Evolutionary conservation across 1,284 basidiomycete genomes (phyloP).

Genomic region (Boletellus dicymbophilus): DNA sequence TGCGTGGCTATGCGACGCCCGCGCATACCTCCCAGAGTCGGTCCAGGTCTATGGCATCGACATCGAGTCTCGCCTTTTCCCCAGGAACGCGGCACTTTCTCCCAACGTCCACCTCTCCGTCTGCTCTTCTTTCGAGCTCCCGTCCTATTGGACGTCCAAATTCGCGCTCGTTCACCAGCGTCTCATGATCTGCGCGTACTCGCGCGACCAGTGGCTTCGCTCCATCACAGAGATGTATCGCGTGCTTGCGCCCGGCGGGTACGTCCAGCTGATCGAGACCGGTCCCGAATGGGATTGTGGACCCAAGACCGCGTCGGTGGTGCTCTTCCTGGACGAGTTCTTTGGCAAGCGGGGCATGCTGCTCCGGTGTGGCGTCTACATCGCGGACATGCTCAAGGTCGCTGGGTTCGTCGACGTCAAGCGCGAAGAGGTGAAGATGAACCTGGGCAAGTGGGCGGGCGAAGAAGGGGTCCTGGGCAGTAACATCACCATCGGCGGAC

Average conservation of each 20-base stretch:
- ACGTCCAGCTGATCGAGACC: conserved; percentile 31
- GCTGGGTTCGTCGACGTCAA: conserved; percentile 22
- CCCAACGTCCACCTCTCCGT: conserved; percentile 18
- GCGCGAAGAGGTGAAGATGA: conserved; percentile 13
- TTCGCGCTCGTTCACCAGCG: conserved; percentile 31
- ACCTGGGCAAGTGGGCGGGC: conserved; percentile 22
- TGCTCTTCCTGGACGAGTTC: conserved; percentile 20
- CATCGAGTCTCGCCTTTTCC: conserved; percentile 13
- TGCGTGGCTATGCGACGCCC: conserved; percentile 24
- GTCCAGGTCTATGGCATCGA: conserved; percentile 24
- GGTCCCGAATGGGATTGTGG: conserved; percentile 19
- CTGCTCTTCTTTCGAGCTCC: conserved; percentile 18
- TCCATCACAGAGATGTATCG: conserved; percentile 28
- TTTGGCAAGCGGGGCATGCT: conserved; percentile 13
- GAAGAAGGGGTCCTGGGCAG: conserved; percentile 16
- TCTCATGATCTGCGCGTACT: conserved; percentile 30
- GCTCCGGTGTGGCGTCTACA: conserved; percentile 13
- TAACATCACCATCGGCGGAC: conserved; percentile 11
- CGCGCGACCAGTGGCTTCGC: conserved; percentile 26
- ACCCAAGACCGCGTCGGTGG: conserved; percentile 4
- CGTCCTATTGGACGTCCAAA: conserved; percentile 19
- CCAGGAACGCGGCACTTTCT: background rate
- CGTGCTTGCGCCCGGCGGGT: conserved; percentile 32
- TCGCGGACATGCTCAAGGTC: conserved; percentile 22
- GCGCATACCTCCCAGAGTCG: conserved; percentile 10